These are phyloP conservation scores for Phytopythium kandeliae DNA, from an alignment of 352 stramenopile genomes.

Conservation along the genomic window DNA sequence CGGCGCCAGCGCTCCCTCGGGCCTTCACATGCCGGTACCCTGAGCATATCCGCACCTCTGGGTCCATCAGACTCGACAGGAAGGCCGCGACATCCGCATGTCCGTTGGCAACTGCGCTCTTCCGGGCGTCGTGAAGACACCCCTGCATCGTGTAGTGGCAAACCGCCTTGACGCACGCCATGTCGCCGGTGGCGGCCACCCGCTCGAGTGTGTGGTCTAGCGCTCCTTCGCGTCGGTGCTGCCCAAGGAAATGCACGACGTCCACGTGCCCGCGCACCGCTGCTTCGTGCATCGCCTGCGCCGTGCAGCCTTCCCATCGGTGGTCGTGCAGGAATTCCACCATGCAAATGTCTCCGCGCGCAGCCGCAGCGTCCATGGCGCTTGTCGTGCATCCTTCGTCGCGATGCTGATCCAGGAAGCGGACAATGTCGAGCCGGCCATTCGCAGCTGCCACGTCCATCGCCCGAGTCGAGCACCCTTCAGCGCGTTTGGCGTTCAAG, in stretches of 20 bases:
- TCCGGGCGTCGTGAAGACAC: conserved; percentile 28
- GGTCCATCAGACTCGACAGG: conserved; percentile 25
- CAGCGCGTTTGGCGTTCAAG: conserved; percentile 19
- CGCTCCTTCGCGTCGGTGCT: conserved; percentile 19
- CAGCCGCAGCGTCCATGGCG: conserved; percentile 19
- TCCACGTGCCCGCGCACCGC: conserved; percentile 18
- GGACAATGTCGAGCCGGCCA: conserved; percentile 25
- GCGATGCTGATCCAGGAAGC: conserved; percentile 23
- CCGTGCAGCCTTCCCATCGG: conserved; percentile 21
- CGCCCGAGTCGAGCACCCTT: conserved; percentile 23
- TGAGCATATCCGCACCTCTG: conserved; percentile 21
- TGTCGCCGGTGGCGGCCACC: conserved; percentile 15
- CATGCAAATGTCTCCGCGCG: conserved; percentile 17
- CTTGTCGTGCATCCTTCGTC: conserved; percentile 25
- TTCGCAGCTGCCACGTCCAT: conserved; percentile 32
- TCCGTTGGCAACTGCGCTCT: conserved; percentile 20
- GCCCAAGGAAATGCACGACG: conserved; percentile 19
- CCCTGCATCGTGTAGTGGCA: conserved; percentile 25
- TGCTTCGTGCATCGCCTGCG: conserved; percentile 23
- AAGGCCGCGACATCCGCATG: conserved; percentile 15
- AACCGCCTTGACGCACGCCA: conserved; percentile 25
- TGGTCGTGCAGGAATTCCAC: conserved; percentile 22
- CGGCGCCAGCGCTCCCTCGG: neutral
- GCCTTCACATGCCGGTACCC: conserved; percentile 14
- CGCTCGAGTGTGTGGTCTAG: conserved; percentile 24